Conservation (phyloP, 371 early-diverging fungal species). For the Actinomortierella ambigua region DNA sequence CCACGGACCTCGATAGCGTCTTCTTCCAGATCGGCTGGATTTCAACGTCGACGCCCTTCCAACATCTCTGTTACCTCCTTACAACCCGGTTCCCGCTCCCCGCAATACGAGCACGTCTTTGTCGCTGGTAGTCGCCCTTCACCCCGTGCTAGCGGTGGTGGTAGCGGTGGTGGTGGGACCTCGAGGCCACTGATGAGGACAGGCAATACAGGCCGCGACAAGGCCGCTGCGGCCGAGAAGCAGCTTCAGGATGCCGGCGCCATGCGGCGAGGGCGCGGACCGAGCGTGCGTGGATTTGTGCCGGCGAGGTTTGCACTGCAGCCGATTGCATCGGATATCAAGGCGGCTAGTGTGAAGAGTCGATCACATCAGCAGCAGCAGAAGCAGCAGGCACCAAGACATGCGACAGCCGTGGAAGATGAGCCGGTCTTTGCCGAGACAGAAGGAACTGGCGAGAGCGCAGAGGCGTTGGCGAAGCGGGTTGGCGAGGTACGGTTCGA, state of each 20-base stretch:
- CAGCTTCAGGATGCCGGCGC: slow-evolving; percentile 33
- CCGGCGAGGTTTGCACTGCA: slow-evolving; percentile 53
- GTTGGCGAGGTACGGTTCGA: slow-evolving; percentile 60
- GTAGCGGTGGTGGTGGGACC: no score
- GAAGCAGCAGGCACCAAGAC: not conserved
- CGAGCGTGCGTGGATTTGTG: slow-evolving; percentile 50
- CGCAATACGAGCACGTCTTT: slow-evolving; percentile 39
- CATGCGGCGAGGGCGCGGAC: slow-evolving; percentile 29
- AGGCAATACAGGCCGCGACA: slow-evolving; percentile 31
- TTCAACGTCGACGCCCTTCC: slow-evolving; percentile 31
- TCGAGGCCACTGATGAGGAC: slow-evolving; percentile 26
- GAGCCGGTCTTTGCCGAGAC: slow-evolving; percentile 20
- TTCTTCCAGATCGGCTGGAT: not conserved
- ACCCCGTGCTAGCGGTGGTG: no score
- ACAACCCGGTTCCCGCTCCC: slow-evolving; percentile 36
- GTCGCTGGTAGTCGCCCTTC: no score
- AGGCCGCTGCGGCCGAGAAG: slow-evolving; percentile 47
- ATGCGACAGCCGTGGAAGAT: not conserved
- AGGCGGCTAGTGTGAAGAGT: slow-evolving; percentile 19
- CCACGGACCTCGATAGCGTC: slow-evolving; percentile 20
- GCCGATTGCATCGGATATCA: slow-evolving; percentile 49
- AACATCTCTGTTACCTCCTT: slow-evolving; percentile 40
- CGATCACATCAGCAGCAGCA: slow-evolving; percentile 5
- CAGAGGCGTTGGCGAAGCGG: slow-evolving; percentile 48
- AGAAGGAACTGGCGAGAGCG: slow-evolving; percentile 20